phyloP scores from a whole-genome alignment of 768 basidiomycete genomes.

The Termitomyces sp. region DNA sequence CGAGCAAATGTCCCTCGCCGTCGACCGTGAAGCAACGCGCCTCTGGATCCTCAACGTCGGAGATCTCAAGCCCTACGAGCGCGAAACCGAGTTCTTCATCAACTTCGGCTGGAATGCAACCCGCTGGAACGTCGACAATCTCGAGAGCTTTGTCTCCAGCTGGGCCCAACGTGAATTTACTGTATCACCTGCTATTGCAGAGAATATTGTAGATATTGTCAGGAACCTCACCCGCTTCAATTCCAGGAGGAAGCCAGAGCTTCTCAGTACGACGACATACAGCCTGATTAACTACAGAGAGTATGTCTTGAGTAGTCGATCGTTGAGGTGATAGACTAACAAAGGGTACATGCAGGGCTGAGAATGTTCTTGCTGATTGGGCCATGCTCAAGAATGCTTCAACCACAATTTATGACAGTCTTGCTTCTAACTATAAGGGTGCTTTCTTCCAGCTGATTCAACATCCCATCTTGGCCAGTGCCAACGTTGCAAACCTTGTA shows the following conservation, averaged over 20 bases:
- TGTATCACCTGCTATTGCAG: conserved; percentile 33
- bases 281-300: conserved; percentile 67
- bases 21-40: conserved; percentile 51
- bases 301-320: conserved; percentile 31
- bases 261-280: conserved; percentile 58
- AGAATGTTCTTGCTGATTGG: conserved; percentile 51
- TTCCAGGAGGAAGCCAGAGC: conserved; percentile 61
- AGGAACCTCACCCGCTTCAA: conserved; percentile 54
- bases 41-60: conserved; percentile 78
- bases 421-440: conserved; percentile 42
- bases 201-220: conserved; percentile 47
- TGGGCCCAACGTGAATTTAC: conserved; percentile 72
- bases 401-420: conserved; percentile 49
- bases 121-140: conserved; percentile 50
- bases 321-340: not conserved
- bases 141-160: conserved; percentile 44
- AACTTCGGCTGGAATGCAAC: conserved; percentile 57
- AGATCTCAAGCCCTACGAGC: conserved; percentile 71
- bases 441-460: conserved; percentile 74
- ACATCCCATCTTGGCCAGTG: conserved; percentile 57
- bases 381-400: conserved; percentile 43
- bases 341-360: conserved; percentile 41
- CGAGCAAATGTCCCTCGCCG: conserved; percentile 68
- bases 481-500: conserved; percentile 52
- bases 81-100: conserved; percentile 68